Evolutionary conservation across 495 filamentous ascomycete genomes (phyloP), one percentile per base, ranked within the genome.

Genomic region (Cairneyella variabilis): DNA sequence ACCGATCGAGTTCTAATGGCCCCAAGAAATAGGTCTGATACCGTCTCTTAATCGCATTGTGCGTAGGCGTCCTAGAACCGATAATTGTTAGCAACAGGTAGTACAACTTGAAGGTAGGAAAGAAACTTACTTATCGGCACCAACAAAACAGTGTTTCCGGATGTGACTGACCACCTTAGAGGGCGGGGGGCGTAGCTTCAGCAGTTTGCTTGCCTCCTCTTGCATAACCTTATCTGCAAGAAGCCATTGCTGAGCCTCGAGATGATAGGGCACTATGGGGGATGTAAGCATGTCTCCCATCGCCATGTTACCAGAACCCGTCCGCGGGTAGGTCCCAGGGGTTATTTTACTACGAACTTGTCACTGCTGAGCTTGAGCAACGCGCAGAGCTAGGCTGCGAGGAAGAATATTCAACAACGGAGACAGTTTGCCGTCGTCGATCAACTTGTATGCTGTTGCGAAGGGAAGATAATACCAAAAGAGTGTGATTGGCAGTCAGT

Each of bases 1-100:
- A 41, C 23, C 38, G 8, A 14, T 21, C 17, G 1, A 11, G 12
- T 41, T 41, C n/a, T 41, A 16, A 7, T 41, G 17, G 17, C 3
- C 38, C 38, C 3, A 41, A 20, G 16, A 41, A 41, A 41, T 41
- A 41, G 38, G 38, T 41, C 38, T 41, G 17, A 21, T 41, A 41
- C 23, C 38, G 38, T 41, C 23, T 41, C 38, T 41, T 41, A 12
- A 41, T 21, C 16, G 38, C 38, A 20, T 41, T 41, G 6, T 2
- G 3, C 9, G 17, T 21, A 41, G 16, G 38, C 17, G 4, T 18
- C 16, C 38, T 41, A 20, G 3, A 20, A 41, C 1, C 12, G 16
- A 41, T 21, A 16, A 41, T 20, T 21, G 38, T 41, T 20, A 41
- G 1, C 23, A 3, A 10, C 23, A 8, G 6, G 4, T 38, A 21